These are phyloP conservation scores for Odontarrhena argentea DNA, from an alignment of 345 rosid genomes.

Conservation along the genomic window DNA sequence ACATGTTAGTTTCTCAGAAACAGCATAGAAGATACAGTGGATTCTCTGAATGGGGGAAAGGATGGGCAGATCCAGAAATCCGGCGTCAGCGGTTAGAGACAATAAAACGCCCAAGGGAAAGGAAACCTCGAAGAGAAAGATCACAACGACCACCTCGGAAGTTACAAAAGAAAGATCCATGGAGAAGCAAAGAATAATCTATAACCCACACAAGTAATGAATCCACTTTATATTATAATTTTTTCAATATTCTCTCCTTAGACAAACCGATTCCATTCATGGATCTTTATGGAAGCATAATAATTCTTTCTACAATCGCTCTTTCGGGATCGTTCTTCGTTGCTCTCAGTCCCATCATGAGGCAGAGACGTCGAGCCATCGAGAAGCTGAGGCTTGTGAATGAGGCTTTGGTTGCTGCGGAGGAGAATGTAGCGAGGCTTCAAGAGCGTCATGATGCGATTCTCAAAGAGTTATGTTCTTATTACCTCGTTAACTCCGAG, in stretches of 20 bases:
- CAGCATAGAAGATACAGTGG: slow-evolving; percentile 46
- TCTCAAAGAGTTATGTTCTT: slow-evolving; percentile 47
- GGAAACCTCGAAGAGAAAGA: slow-evolving; percentile 27
- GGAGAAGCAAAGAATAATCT: slow-evolving; percentile 39
- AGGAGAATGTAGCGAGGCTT: slow-evolving; percentile 49
- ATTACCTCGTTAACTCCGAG: slow-evolving; percentile 52
- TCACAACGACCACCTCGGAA: slow-evolving; percentile 18
- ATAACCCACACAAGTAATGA: slow-evolving; percentile 25
- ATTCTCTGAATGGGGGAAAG: slow-evolving; percentile 78
- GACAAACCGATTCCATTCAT: slow-evolving; percentile 27
- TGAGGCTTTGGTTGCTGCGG: slow-evolving; percentile 56
- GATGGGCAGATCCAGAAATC: slow-evolving; percentile 93
- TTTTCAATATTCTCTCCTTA: background rate
- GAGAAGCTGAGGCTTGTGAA: slow-evolving; percentile 55
- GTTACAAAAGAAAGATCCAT: slow-evolving; percentile 27
- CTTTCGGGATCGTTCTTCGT: slow-evolving; percentile 51
- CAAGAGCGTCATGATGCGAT: slow-evolving; percentile 66
- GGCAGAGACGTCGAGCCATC: slow-evolving; percentile 42
- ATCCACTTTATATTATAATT: slow-evolving; percentile 23
- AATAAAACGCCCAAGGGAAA: slow-evolving; percentile 33
- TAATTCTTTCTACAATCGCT: slow-evolving; percentile 45
- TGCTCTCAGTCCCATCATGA: slow-evolving; percentile 41
- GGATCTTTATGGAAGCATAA: slow-evolving; percentile 39
- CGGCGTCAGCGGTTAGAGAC: slow-evolving; percentile 59
- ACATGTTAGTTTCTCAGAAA: slow-evolving; percentile 62